A percentile compares a stretch with the other conserved stretches of the same genome.
phyloP scores from a whole-genome alignment of 176 grass and related monocot genomes.

The Oryza nivara region DNA sequence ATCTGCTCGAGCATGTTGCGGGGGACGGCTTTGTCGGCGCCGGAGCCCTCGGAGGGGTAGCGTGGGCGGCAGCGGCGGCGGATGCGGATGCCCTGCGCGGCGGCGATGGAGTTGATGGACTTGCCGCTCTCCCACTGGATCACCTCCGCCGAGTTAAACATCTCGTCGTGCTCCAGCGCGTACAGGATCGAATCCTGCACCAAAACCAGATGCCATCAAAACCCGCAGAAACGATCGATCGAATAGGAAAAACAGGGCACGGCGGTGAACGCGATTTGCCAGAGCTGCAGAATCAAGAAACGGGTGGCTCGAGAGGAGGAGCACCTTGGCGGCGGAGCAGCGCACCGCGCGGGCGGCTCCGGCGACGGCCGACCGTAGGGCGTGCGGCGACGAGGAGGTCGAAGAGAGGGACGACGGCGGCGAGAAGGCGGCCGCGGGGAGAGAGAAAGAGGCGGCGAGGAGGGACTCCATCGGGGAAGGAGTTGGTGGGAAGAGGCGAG shows the following conservation, averaged over 20 bases:
- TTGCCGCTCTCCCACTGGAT: slow-evolving; percentile 82
- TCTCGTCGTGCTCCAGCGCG: slow-evolving; percentile 31
- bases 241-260: neutral
- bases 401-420: neutral
- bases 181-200: slow-evolving; percentile 28
- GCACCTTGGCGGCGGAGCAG: slow-evolving; percentile 23
- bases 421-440: neutral
- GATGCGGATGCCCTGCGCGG: slow-evolving; percentile 79
- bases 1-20: slow-evolving; percentile 82
- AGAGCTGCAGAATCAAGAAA: neutral
- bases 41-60: slow-evolving; percentile 47
- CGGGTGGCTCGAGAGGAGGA: neutral
- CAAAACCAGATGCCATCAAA: too few relatives aligned
- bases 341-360: neutral
- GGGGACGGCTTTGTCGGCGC: slow-evolving; percentile 43
- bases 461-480: slow-evolving; percentile 28
- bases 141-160: slow-evolving; percentile 59
- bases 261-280: neutral
- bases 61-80: slow-evolving; percentile 46
- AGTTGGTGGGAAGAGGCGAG: neutral
- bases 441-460: neutral
- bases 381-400: neutral
- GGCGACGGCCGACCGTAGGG: neutral
- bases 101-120: slow-evolving; percentile 65
- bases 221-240: neutral